Base-by-base conservation (phyloP, 2,329 filamentous ascomycete species). In the Clonostachys rhizophaga region DNA sequence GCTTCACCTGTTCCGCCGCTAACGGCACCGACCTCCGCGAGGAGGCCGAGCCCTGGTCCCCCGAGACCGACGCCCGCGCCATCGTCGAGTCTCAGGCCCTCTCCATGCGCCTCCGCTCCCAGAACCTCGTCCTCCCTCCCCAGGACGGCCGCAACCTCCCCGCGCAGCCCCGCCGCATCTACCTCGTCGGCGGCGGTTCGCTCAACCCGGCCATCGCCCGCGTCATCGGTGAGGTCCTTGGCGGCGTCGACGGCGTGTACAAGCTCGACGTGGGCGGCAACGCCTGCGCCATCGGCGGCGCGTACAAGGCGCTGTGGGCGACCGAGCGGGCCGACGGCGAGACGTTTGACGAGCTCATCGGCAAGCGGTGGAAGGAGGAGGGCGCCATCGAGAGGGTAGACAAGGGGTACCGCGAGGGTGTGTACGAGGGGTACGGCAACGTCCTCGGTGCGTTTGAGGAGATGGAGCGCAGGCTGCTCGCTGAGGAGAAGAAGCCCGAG, bases 81-180 rank as follows among this genome's bases (percentile, higher is more conserved):
- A 97, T 97, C 58, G 79, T 97, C 50, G 94, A 99, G 72, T 94
- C 88, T n/a, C 94, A 99, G 65, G 84, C 95, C 44, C 82, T 99
- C 9, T 95, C 89, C 7, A 86, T 96, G 65, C 87, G 92, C 4
- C 81, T 97, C 24, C 89, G 94, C 40, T 91, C 89, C 14, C 83
- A 84, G 48, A 83, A 79, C 34, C 83, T 96, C 8, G 89, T 96
- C 4, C 69, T 77, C 55, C 40, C 67, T 68, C 56, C 77, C 81
- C 4, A 69, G 58, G 40, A 36, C 5, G 55, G 57, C 16, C 16
- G 16, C 3, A 33, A 9, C 0, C 72, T 95, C 1, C 92, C 91
- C 1, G 77, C 91, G 0, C 92, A 97, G 65, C 91, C 92, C 4
- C 82, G 90, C 45, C 79, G 92, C 20, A 85, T 97, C 58, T 97